Base-by-base conservation (phyloP, 2,329 filamentous ascomycete species). In the Thermoascus crustaceus region DNA sequence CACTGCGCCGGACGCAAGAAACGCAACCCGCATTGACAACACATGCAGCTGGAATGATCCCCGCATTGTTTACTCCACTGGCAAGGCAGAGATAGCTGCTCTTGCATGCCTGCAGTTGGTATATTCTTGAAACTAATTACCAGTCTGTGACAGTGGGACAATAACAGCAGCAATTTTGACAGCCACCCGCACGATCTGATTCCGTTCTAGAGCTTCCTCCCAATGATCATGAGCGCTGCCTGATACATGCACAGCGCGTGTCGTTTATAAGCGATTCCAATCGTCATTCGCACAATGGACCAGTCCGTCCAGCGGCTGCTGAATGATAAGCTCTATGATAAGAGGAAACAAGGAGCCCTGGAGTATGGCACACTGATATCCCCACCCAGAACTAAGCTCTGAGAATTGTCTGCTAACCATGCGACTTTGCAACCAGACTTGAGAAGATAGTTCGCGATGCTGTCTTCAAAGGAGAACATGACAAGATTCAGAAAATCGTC, bases 261-360 rank as follows among this genome's bases (percentile, higher is more conserved):
- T 21, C 33, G 26, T 42, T 33, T 36, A n/a, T n/a, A n/a, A n/a
- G n/a, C n/a, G n/a, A n/a, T n/a, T n/a, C n/a, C n/a, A n/a, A n/a
- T n/a, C n/a, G n/a, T n/a, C n/a, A n/a, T n/a, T n/a, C n/a, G n/a
- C 37, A 52, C 45, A 42, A 95, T 96, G 88, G 89, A 96, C 69
- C 72, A 76, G 55, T 81, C 80, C 58, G 85, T 95, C 58, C 86
- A 93, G 64, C 85, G 89, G 51, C 76, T 88, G 48, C 73, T 98
- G 58, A 94, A 93, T 60, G 91, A 98, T 68, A 98, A 95, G 76
- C 81, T 96, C 57, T 98, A 98, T 63, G 91, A 98, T 60, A 94
- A 93, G 71, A 79, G 93, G 58, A 98, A 98, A 66, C 81, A 87
- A 55, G 91, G 91, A 46, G 91, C 93, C 51, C 76, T 98, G 39